A percentile compares a stretch with the other conserved stretches of the same genome.
Evolutionary conservation across 2,329 filamentous ascomycete genomes (phyloP).

Genomic region (Calonectria fujianensis): DNA sequence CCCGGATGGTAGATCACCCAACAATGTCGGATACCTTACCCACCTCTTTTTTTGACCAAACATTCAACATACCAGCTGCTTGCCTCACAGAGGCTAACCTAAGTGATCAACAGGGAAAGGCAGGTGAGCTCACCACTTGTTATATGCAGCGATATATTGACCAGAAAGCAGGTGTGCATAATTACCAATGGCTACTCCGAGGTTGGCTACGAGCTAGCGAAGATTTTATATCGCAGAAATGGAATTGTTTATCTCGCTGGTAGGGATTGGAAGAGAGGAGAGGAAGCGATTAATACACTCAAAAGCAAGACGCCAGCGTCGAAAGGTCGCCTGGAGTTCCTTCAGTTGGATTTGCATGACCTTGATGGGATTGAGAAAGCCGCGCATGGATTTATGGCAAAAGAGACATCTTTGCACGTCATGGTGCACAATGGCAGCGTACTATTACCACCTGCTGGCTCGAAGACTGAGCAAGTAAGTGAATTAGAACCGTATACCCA

Average conservation of each 20-base stretch:
- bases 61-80: neutral
- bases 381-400: neutral
- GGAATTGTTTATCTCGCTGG: slow-evolving; percentile 72
- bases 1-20: neutral
- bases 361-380: neutral
- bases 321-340: neutral
- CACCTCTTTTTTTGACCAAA: neutral
- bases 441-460: neutral
- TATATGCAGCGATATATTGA: neutral
- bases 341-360: neutral
- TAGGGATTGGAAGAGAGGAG: slow-evolving; percentile 64
- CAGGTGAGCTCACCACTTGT: neutral
- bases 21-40: neutral
- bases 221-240: slow-evolving; percentile 71
- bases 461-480: neutral
- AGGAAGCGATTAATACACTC: slow-evolving; percentile 59
- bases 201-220: slow-evolving; percentile 70
- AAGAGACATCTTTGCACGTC: neutral
- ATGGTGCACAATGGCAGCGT: neutral
- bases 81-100: neutral
- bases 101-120: neutral
- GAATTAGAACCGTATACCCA: neutral
- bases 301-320: neutral
- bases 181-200: slow-evolving; percentile 64
- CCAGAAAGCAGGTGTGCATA: slow-evolving; percentile 63